A percentile compares a stretch with the other conserved stretches of the same genome.
Conservation (phyloP, 257 asterid genomes). For the Sherardia arvensis region DNA sequence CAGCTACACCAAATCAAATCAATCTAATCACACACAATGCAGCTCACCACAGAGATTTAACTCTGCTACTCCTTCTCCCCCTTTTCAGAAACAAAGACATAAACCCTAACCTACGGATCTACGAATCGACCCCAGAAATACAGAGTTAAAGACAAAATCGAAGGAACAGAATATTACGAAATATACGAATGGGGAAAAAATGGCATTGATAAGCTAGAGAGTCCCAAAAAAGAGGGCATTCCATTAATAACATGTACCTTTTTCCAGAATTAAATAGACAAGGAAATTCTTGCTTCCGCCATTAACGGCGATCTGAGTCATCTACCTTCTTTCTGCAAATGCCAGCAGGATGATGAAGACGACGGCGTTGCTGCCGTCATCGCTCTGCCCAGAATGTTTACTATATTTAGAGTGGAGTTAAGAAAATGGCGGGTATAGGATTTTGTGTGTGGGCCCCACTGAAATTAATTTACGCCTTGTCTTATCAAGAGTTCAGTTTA, state of each 20-base stretch:
- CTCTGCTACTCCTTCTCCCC: slow-evolving; percentile 7
- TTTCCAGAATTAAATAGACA: neutral
- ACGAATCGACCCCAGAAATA: neutral
- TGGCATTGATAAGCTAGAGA: neutral
- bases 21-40: neutral
- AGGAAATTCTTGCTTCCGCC: slow-evolving; percentile 8
- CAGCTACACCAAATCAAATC: neutral
- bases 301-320: slow-evolving; percentile 10
- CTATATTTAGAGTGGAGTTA: neutral
- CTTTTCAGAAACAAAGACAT: slow-evolving; percentile 2
- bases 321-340: neutral
- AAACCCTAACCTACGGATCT: slow-evolving; percentile 11
- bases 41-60: neutral
- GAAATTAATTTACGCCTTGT: no score
- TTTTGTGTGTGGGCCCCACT: neutral
- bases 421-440: neutral
- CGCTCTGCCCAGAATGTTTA: neutral
- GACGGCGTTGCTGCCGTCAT: neutral
- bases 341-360: neutral
- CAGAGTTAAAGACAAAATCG: neutral
- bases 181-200: neutral
- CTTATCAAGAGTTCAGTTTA: no score
- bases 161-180: neutral
- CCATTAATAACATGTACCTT: neutral
- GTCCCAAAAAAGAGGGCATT: slow-evolving; percentile 3